Evolutionary conservation across 352 stramenopile genomes (phyloP), one percentile per base, ranked within the genome.

Genomic region (Phytopythium boreale): DNA sequence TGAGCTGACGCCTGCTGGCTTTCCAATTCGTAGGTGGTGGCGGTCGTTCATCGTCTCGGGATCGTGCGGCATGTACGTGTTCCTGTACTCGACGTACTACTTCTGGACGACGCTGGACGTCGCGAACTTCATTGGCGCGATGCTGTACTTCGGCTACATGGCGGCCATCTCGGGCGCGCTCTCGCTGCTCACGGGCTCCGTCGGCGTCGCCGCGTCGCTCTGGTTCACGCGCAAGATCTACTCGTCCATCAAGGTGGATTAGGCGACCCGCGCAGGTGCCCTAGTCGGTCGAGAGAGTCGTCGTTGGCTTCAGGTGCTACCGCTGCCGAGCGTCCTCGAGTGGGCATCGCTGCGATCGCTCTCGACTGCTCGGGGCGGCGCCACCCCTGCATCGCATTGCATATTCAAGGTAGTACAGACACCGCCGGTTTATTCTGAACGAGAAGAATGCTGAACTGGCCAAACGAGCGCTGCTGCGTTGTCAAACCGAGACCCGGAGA

Each of bases 81-180:
- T 99, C 69, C 76, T 99, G 20, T 99, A 99, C 87, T 99, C 96
- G 60, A 93, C 97, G 67, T 92, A 99, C 61, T 99, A 99, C 87
- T 99, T 98, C 76, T 92, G 84, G 70, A 98, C 97, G 69, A 83
- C 84, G 61, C 78, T 99, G 61, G 90, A 99, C 71, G 90, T 97
- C 41, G 96, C 89, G 59, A 96, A 97, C 61, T 85, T 98, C 61
- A 96, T 95, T 52, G 82, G 84, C 53, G 82, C 88, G 20, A 95
- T 94, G 84, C 82, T 93, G 55, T 99, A 99, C 90, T 98, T 99
- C 64, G 96, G 93, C 34, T 99, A 99, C 89, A 99, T 99, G 97
- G 87, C 84, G 12, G 98, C 99, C 67, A 98, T 99, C 68, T 98
- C 93, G 2, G 83, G 97, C 26, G 93, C 93, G n/a, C 96, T 99